Evolutionary conservation across 108 stramenopile species (phyloP), one percentile per base, ranked within the genome.

Genomic region (Cyclotella sp.): DNA sequence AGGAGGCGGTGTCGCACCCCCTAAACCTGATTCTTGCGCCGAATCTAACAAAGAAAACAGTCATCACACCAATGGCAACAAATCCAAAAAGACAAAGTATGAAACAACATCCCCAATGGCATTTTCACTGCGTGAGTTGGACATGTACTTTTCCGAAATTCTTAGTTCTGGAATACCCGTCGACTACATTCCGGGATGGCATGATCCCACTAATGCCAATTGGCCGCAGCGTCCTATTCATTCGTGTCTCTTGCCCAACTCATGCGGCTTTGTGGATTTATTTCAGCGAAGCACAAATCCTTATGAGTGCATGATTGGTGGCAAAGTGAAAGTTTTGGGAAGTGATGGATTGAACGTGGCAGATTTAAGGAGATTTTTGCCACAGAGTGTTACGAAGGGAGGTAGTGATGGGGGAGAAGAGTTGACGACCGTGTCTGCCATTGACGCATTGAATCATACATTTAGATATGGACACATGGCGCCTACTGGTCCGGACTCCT

Each of bases 161-260:
- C 73, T 85, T 8, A 68, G 77, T 6, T 46, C 78, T 12, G 90
- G 90, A 21, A 82, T 96, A 62, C 91, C 92, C 0, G 75, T 93
- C 16, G 95, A 96, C 72, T 79, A 92, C 51, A 68, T 96, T 58
- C 95, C 95, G 0, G 90, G 91, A 16, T 70, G 76, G 70, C 68
- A 87, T 57, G 95, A 96, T 84, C 95, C 95, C 14, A 93, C 92
- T 67, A 92, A 89, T 68, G 90, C 89, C 77, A 93, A 91, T 70
- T 92, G 92, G 92, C 95, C 95, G 26, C 95, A 96, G 68, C 80
- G 89, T 30, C 91, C 92, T 1, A 59, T 96, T 16, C 95, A 96
- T 81, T 80, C 84, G 10, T 86, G 85, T 70, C 60, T 96, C 39
- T 59, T 96, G 64, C 92, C 84, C n/a, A 52, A 81, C 5, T 71